A percentile compares a stretch with the other conserved stretches of the same genome.
Conservation (phyloP, 179 eudicot genomes). For the Nepenthes alata region DNA sequence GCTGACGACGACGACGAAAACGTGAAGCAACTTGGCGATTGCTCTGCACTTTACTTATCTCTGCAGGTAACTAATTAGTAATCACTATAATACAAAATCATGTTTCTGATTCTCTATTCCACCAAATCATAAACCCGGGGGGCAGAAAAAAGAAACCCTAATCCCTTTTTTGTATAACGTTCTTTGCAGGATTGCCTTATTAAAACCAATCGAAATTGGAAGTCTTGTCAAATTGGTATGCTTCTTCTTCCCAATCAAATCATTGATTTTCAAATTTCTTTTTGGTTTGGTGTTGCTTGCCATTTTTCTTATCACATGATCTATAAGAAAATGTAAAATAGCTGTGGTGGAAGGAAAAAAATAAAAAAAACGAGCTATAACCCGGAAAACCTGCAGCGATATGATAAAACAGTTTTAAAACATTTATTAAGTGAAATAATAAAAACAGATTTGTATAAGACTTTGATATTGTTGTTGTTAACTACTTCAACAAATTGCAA, state of each 20-base stretch:
- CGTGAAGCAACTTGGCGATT: conserved; percentile 77
- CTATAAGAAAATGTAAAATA: background rate
- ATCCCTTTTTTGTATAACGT: background rate
- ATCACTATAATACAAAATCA: too few relatives aligned
- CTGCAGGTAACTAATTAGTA: conserved; percentile 37
- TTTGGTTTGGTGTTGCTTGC: background rate
- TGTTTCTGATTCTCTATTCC: too few relatives aligned
- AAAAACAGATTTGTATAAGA: too few relatives aligned
- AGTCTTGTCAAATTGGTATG: conserved; percentile 64
- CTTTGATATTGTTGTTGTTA: conserved; percentile 1
- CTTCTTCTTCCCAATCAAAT: background rate
- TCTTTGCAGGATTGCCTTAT: conserved; percentile 73
- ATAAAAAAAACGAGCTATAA: too few relatives aligned
- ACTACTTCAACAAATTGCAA: background rate
- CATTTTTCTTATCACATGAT: background rate
- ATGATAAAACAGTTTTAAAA: too few relatives aligned
- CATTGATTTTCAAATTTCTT: background rate
- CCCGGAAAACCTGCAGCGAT: too few relatives aligned
- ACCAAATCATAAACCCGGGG: too few relatives aligned
- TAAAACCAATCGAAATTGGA: conserved; percentile 64
- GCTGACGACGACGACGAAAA: conserved; percentile 79
- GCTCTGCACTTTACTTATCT: conserved; percentile 60
- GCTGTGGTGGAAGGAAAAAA: background rate
- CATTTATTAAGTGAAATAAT: too few relatives aligned
- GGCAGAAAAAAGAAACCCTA: conserved; percentile 12